Percentiles rank a stretch among this genome's conserved stretches.
Conservation (phyloP, 805 yeast species). For the Suhomyces kilbournensis region DNA sequence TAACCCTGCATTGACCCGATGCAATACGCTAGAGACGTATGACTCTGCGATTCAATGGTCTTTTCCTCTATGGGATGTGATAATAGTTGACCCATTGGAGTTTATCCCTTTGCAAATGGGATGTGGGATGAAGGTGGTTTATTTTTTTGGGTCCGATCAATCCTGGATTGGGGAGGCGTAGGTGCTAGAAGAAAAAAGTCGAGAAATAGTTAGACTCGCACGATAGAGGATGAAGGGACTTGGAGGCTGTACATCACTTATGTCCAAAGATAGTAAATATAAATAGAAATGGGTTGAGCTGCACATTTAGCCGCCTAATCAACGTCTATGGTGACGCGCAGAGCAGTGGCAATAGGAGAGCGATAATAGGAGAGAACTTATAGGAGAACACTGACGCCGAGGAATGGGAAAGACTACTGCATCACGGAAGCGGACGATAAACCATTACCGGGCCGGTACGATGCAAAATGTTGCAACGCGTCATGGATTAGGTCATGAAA, state of each 20-base stretch:
- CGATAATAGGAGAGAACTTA: not conserved
- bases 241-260: not conserved
- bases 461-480: not conserved
- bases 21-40: constrained; percentile 50
- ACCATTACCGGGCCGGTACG: not conserved
- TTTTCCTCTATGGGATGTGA: constrained; percentile 76
- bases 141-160: not conserved
- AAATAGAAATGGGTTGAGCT: not conserved
- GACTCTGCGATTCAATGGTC: constrained; percentile 46
- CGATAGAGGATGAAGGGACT: not conserved
- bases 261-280: not conserved
- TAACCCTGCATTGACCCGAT: constrained; percentile 80
- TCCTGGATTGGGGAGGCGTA: not conserved
- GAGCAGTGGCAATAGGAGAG: not conserved
- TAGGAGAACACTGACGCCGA: not conserved
- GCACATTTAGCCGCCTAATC: not conserved
- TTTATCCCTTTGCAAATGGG: not conserved
- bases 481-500: not conserved
- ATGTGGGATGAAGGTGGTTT: not conserved
- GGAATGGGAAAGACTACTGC: not conserved
- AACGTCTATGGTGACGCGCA: not conserved
- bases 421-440: not conserved
- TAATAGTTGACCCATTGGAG: constrained; percentile 64
- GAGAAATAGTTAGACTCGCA: not conserved
- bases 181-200: not conserved